Conservation (phyloP, 257 asterid genomes). For the Salvia hispanica region DNA sequence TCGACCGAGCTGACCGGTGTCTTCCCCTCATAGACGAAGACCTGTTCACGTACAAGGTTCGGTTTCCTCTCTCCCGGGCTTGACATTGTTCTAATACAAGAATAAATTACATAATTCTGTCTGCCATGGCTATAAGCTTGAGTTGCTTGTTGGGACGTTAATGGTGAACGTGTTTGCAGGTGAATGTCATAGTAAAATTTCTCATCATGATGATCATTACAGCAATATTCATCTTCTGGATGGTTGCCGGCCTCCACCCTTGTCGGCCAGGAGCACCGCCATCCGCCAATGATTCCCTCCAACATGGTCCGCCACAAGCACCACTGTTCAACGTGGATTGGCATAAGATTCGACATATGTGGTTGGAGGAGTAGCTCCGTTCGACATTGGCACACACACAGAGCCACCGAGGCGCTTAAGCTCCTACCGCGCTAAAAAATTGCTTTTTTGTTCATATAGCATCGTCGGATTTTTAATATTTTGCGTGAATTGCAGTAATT, state of each 20-base stretch:
- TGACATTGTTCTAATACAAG: slow-evolving; percentile 5
- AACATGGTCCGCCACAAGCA: background rate
- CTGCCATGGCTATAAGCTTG: background rate
- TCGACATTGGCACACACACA: too few species aligned
- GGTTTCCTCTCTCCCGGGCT: background rate
- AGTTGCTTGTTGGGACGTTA: background rate
- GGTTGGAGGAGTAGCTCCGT: slow-evolving; percentile 40
- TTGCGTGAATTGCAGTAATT: too few species aligned
- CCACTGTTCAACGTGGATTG: slow-evolving; percentile 39
- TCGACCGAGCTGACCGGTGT: slow-evolving; percentile 72
- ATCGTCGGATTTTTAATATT: too few species aligned
- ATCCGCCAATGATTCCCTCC: background rate
- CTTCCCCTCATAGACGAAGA: slow-evolving; percentile 42
- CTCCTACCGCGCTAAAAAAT: too few species aligned
- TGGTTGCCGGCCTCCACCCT: slow-evolving; percentile 21
- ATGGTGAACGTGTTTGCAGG: slow-evolving; percentile 23
- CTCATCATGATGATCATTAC: background rate
- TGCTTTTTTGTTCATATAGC: too few species aligned
- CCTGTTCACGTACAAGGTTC: slow-evolving; percentile 45
- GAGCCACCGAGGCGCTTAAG: too few species aligned
- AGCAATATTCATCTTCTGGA: slow-evolving; percentile 2
- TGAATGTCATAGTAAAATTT: background rate
- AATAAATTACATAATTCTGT: background rate
- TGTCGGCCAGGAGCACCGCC: background rate
- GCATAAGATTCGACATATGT: slow-evolving; percentile 55